Evolutionary conservation across 257 asterid genomes (phyloP).

Genomic region (Gynochthodes officinalis): DNA sequence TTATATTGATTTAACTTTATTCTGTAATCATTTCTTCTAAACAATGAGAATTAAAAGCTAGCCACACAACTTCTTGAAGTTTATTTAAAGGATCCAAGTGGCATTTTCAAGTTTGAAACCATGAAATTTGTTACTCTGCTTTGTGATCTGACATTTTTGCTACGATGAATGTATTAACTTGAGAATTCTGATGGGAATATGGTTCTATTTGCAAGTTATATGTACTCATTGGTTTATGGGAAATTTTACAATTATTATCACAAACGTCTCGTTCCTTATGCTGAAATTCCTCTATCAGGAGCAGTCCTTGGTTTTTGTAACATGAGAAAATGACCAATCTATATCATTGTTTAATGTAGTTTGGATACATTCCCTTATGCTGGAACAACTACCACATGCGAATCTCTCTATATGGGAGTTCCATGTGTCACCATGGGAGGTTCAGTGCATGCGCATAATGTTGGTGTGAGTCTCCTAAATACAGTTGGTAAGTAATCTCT

Average conservation of each 20-base stretch:
- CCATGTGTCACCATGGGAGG: slow-evolving; percentile 99
- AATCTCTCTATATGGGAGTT: slow-evolving; percentile 97
- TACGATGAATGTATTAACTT: neutral
- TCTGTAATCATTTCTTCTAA: neutral
- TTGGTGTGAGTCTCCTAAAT: slow-evolving; percentile 84
- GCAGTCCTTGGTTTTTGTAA: neutral
- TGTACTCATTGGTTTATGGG: neutral
- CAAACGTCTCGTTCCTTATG: neutral
- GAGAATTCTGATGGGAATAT: neutral
- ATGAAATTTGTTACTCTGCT: neutral
- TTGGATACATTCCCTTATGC: slow-evolving; percentile 99
- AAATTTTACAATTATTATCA: neutral
- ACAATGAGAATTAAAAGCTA: neutral
- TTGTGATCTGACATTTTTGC: neutral
- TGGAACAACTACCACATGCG: slow-evolving; percentile 98
- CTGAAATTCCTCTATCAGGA: neutral
- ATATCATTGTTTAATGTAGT: slow-evolving; percentile 34
- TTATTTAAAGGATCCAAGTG: neutral
- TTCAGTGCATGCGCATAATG: slow-evolving; percentile 91
- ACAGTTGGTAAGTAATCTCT: slow-evolving; percentile 66
- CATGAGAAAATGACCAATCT: slow-evolving; percentile 9
- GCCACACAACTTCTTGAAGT: neutral
- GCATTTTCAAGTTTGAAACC: neutral
- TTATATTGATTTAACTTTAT: neutral
- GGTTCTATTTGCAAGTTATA: neutral